These are phyloP conservation scores for Geotrichum reessii DNA, from an alignment of 1,139 yeast species.

Conservation along the genomic window DNA sequence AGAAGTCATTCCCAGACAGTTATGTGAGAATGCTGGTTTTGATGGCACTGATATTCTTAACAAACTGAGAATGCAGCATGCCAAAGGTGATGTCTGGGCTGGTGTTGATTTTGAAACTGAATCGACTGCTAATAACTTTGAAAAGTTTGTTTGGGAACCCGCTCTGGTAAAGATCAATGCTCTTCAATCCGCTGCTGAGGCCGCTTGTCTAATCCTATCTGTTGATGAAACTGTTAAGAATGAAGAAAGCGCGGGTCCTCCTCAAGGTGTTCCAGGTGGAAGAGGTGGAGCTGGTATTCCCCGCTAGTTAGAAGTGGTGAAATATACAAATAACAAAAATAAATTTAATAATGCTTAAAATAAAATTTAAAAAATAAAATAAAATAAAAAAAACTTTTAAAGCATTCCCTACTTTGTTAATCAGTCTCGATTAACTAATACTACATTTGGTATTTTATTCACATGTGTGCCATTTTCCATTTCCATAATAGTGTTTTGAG, in stretches of 20 bases:
- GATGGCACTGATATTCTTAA: slow-evolving; percentile 92
- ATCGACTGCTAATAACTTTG: slow-evolving; percentile 74
- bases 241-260: slow-evolving; percentile 46
- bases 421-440: too few species aligned
- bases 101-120: slow-evolving; percentile 91
- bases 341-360: too few species aligned
- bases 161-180: slow-evolving; percentile 91
- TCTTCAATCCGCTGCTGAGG: slow-evolving; percentile 95
- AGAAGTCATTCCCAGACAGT: slow-evolving; percentile 93
- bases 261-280: slow-evolving; percentile 28
- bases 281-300: slow-evolving; percentile 19
- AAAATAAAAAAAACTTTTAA: background rate
- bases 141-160: slow-evolving; percentile 95
- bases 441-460: background rate
- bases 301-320: slow-evolving; percentile 11
- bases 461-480: slow-evolving; percentile 12
- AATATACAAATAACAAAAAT: background rate
- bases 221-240: slow-evolving; percentile 94
- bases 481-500: slow-evolving; percentile 16
- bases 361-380: background rate
- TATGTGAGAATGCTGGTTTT: slow-evolving; percentile 96
- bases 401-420: background rate
- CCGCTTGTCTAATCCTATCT: slow-evolving; percentile 82
- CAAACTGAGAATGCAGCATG: slow-evolving; percentile 86
- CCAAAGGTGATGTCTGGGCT: slow-evolving; percentile 84